phyloP scores from a whole-genome alignment of 2,329 filamentous ascomycete species.

The Penicillium sp. region DNA sequence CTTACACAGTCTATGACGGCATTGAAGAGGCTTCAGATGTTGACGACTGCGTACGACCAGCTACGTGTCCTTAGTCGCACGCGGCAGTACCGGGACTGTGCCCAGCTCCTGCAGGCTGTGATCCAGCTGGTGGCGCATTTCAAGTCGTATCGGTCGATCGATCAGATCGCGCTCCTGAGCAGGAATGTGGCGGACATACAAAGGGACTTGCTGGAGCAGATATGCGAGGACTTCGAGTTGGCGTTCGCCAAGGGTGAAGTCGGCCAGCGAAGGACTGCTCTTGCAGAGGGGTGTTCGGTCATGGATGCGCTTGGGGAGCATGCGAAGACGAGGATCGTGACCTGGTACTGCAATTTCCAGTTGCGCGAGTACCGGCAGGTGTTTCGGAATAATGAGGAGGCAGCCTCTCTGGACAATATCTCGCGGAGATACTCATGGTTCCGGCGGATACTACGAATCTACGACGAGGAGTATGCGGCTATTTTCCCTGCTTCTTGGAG shows the following conservation, averaged over 20 bases:
- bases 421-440: constrained; percentile 96
- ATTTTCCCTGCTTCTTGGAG: constrained; percentile 90
- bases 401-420: constrained; percentile 95
- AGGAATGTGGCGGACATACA: constrained; percentile 93
- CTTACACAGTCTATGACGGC: constrained; percentile 97
- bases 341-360: constrained; percentile 98
- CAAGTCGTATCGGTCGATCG: constrained; percentile 95
- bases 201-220: constrained; percentile 88
- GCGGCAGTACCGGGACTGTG: constrained; percentile 92
- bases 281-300: constrained; percentile 87
- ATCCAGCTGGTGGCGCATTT: constrained; percentile 98
- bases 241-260: constrained; percentile 91
- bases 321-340: constrained; percentile 79
- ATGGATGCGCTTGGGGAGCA: constrained; percentile 93
- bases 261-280: constrained; percentile 66
- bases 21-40: constrained; percentile 94
- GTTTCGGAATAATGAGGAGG: constrained; percentile 95
- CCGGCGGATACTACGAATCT: constrained; percentile 90
- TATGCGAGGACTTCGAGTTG: constrained; percentile 99
- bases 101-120: constrained; percentile 89
- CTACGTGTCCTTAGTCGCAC: constrained; percentile 80
- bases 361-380: constrained; percentile 94
- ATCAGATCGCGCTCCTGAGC: constrained; percentile 93
- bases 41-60: constrained; percentile 99
- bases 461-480: constrained; percentile 87